Evolutionary conservation across 108 stramenopile genomes (phyloP).

Genomic region (Skeletonema costatum): DNA sequence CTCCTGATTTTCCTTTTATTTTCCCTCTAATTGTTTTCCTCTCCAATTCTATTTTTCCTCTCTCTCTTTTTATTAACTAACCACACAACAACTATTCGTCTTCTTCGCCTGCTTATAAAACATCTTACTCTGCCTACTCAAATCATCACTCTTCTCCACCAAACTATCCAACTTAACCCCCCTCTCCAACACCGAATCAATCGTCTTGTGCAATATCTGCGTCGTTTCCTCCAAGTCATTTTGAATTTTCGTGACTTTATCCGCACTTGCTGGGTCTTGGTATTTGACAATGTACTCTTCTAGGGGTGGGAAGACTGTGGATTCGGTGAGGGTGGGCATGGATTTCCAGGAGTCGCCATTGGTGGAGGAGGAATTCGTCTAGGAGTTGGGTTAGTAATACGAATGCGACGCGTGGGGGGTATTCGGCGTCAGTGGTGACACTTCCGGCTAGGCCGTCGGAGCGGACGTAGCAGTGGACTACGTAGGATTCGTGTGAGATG

Average conservation of each 20-base stretch:
- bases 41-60: neutral
- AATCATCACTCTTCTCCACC: constrained; percentile 95
- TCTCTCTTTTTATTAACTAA: constrained; percentile 54
- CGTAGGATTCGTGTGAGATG: constrained; percentile 95
- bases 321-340: constrained; percentile 59
- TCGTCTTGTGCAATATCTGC: constrained; percentile 97
- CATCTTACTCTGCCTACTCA: constrained; percentile 97
- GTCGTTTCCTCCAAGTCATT: constrained; percentile 99
- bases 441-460: constrained; percentile 94
- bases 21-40: neutral
- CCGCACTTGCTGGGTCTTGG: constrained; percentile 93
- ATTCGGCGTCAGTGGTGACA: constrained; percentile 96
- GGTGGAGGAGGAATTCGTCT: constrained; percentile 85
- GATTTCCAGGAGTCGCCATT: constrained; percentile 74
- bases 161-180: constrained; percentile 98
- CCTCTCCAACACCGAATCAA: constrained; percentile 96
- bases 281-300: constrained; percentile 88
- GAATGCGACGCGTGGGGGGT: constrained; percentile 98
- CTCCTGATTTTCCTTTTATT: neutral
- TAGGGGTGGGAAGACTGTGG: constrained; percentile 56
- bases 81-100: constrained; percentile 98
- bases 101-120: constrained; percentile 99
- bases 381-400: constrained; percentile 93
- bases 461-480: constrained; percentile 97
- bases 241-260: constrained; percentile 99